Percentiles rank a stretch among this genome's conserved stretches.
phyloP scores from a whole-genome alignment of 805 yeast genomes.

The Lachancea sp. region DNA sequence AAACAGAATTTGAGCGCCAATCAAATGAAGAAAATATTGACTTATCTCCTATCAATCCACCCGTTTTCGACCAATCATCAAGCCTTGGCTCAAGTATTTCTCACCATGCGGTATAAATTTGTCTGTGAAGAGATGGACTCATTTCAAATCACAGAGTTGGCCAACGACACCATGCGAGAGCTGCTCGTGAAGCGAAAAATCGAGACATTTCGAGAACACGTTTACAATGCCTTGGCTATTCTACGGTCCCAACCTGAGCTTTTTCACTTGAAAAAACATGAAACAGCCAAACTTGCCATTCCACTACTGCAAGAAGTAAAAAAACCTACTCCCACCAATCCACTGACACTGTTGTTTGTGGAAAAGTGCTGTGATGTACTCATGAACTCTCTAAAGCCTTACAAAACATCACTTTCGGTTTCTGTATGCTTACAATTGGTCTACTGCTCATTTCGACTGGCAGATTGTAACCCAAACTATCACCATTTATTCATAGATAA shows the following conservation, averaged over 20 bases:
- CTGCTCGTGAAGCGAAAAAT: constrained; percentile 58
- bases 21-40: constrained; percentile 69
- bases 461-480: constrained; percentile 34
- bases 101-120: constrained; percentile 64
- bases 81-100: constrained; percentile 46
- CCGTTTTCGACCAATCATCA: constrained; percentile 38
- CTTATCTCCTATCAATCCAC: constrained; percentile 65
- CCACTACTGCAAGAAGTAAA: constrained; percentile 13
- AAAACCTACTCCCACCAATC: constrained; percentile 1
- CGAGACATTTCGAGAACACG: constrained; percentile 75
- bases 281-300: constrained; percentile 7
- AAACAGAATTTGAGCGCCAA: constrained; percentile 73
- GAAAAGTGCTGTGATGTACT: constrained; percentile 29
- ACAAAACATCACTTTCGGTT: constrained; percentile 41
- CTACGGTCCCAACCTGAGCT: constrained; percentile 19
- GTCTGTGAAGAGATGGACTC: constrained; percentile 55
- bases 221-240: constrained; percentile 26
- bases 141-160: constrained; percentile 17
- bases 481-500: constrained; percentile 29
- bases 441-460: constrained; percentile 82
- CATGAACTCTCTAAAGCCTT: constrained; percentile 23
- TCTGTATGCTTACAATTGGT: constrained; percentile 75
- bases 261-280: constrained; percentile 2
- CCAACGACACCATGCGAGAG: constrained; percentile 22
- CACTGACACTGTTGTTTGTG: constrained; percentile 32